Evolutionary conservation across 345 rosid species (phyloP).

Genomic region (Passiflora organensis): DNA sequence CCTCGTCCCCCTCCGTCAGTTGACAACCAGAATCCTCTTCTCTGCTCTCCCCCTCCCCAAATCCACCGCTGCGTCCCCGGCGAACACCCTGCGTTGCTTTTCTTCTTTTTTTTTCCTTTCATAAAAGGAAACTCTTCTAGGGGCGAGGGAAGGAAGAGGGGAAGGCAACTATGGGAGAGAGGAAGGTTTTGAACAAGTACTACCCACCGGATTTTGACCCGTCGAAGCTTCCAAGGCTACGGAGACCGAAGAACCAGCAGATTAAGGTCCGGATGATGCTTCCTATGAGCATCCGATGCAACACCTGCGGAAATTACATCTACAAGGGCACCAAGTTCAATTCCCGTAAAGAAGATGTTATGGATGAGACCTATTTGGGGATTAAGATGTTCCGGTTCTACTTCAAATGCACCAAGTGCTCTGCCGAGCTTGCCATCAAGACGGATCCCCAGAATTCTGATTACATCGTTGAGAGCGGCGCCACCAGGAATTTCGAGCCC

Average conservation of each 20-base stretch:
- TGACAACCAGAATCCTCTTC: no score
- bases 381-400: constrained; percentile 87
- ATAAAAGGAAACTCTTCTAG: no score
- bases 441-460: constrained; percentile 97
- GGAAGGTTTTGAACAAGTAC: constrained; percentile 85
- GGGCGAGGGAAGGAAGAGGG: no score
- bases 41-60: no score
- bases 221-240: constrained; percentile 61
- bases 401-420: constrained; percentile 91
- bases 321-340: constrained; percentile 92
- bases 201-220: constrained; percentile 98
- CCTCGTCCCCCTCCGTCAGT: no score
- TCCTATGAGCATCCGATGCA: constrained; percentile 95
- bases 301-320: constrained; percentile 83
- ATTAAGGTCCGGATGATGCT: constrained; percentile 96
- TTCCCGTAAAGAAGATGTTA: constrained; percentile 82
- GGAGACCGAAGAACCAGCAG: constrained; percentile 81
- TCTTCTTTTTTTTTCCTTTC: no score
- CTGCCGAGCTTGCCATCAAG: constrained; percentile 82
- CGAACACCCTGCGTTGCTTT: no score
- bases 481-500: constrained; percentile 82
- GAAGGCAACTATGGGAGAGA: constrained; percentile 64
- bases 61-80: no score
- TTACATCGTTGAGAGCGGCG: constrained; percentile 82
- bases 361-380: constrained; percentile 91